A percentile compares a stretch with the other conserved stretches of the same genome.
Evolutionary conservation across 1,139 yeast species (phyloP).

Genomic region (Candida sp.): DNA sequence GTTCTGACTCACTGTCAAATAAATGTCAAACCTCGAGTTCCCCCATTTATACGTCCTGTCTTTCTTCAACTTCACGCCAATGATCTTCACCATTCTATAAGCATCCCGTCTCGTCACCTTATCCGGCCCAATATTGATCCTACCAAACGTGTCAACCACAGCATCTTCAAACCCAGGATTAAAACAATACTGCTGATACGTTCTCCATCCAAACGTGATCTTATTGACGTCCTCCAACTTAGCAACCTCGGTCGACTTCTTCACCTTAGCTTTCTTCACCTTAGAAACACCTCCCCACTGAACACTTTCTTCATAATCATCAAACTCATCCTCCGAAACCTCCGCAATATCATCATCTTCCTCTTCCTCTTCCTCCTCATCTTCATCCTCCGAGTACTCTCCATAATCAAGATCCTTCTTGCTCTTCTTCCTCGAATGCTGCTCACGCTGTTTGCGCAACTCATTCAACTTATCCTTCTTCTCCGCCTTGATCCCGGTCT

Average conservation of each 20-base stretch:
- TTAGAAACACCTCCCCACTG: slow-evolving; percentile 53
- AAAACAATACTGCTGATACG: slow-evolving; percentile 75
- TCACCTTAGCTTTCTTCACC: slow-evolving; percentile 18
- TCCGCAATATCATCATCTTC: slow-evolving; percentile 48
- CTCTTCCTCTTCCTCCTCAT: slow-evolving; percentile 39
- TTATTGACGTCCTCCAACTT: slow-evolving; percentile 66
- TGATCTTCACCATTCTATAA: slow-evolving; percentile 85
- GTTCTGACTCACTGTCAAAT: slow-evolving; percentile 71
- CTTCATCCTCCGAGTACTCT: slow-evolving; percentile 36
- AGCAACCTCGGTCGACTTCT: slow-evolving; percentile 38
- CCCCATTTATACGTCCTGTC: slow-evolving; percentile 65
- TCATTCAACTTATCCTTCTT: slow-evolving; percentile 71
- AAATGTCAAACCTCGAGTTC: slow-evolving; percentile 59
- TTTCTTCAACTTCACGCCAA: slow-evolving; percentile 55
- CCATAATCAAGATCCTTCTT: slow-evolving; percentile 33
- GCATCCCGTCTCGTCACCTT: slow-evolving; percentile 64
- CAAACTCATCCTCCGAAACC: slow-evolving; percentile 44
- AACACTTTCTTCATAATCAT: slow-evolving; percentile 48
- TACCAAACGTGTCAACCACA: slow-evolving; percentile 76
- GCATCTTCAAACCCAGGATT: slow-evolving; percentile 79
- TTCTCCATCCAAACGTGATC: slow-evolving; percentile 76
- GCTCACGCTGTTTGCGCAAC: slow-evolving; percentile 84
- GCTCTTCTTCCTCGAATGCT: slow-evolving; percentile 44
- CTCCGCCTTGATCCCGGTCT: slow-evolving; percentile 27
- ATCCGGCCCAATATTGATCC: slow-evolving; percentile 79